A percentile compares a stretch with the other conserved stretches of the same genome.
phyloP scores from a whole-genome alignment of 352 stramenopile species.

The Phytopythium montanum region DNA sequence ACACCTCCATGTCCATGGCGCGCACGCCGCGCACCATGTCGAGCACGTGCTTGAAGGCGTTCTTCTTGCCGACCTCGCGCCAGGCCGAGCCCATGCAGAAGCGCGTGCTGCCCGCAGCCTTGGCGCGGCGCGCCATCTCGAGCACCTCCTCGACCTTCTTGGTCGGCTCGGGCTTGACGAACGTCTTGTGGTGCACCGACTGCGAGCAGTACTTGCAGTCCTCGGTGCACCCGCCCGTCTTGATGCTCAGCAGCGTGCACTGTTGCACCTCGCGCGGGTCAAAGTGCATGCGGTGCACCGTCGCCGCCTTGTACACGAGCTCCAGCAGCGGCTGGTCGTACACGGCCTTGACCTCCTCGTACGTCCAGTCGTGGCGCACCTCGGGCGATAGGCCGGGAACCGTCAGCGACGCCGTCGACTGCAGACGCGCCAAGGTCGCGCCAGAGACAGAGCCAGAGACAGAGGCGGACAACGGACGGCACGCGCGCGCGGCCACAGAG shows the following conservation, averaged over 20 bases:
- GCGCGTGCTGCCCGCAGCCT: constrained; percentile 94
- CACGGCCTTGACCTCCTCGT: constrained; percentile 93
- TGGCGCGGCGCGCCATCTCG: constrained; percentile 92
- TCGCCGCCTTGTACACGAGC: constrained; percentile 95
- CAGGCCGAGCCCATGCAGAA: constrained; percentile 99
- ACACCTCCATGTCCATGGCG: constrained; percentile 92
- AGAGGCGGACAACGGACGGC: constrained; percentile 8
- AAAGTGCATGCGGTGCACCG: too few relatives aligned
- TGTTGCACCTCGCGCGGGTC: too few relatives aligned
- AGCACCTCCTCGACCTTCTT: constrained; percentile 97
- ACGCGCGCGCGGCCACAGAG: too few relatives aligned
- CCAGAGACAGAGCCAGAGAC: constrained; percentile 15
- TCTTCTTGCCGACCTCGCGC: constrained; percentile 98
- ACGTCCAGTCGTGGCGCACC: constrained; percentile 90
- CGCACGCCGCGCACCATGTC: constrained; percentile 95
- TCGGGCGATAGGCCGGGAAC: constrained; percentile 64
- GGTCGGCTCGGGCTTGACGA: constrained; percentile 96
- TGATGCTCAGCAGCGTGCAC: too few relatives aligned
- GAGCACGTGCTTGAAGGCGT: constrained; percentile 97
- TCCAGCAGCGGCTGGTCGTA: constrained; percentile 96
- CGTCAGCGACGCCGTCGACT: constrained; percentile 47
- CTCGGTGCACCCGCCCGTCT: constrained; percentile 95
- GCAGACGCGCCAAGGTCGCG: constrained; percentile 14
- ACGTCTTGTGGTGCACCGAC: constrained; percentile 96
- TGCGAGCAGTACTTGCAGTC: constrained; percentile 97